Evolutionary conservation across 73 alveolate genomes (phyloP).

Genomic region (Paramecium biaurelia): DNA sequence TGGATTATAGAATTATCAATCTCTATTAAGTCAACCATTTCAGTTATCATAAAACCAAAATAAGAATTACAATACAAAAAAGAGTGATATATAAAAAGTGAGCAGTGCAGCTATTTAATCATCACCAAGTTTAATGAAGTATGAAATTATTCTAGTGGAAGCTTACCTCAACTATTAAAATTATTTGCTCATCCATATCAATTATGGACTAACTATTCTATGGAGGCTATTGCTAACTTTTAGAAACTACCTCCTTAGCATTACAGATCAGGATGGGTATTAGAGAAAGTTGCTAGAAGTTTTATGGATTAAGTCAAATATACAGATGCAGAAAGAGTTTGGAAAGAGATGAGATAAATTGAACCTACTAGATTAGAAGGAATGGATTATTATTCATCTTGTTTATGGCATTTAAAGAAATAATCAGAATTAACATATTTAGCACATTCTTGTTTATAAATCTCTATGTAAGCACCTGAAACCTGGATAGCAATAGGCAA

Average conservation of each 20-base stretch:
- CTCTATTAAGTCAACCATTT: background rate
- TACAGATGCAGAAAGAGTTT: conserved; percentile 89
- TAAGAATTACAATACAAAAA: background rate
- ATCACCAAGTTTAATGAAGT: background rate
- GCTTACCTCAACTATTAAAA: conserved; percentile 73
- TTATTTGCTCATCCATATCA: conserved; percentile 80
- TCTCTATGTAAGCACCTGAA: conserved; percentile 90
- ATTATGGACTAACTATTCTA: conserved; percentile 75
- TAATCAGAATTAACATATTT: conserved; percentile 90
- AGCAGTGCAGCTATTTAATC: background rate
- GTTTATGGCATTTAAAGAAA: conserved; percentile 96
- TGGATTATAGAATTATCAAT: background rate
- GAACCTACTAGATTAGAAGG: conserved; percentile 95
- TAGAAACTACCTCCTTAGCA: conserved; percentile 86
- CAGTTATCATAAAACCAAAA: background rate
- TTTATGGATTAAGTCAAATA: conserved; percentile 90
- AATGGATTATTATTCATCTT: conserved; percentile 91
- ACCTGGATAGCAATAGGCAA: conserved; percentile 97
- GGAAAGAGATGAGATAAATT: conserved; percentile 72
- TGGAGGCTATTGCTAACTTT: conserved; percentile 81
- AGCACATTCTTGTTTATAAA: conserved; percentile 73
- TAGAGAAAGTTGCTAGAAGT: conserved; percentile 87
- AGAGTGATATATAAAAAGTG: background rate
- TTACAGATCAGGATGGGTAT: conserved; percentile 89
- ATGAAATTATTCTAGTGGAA: background rate